Base-by-base conservation (phyloP, 2,329 filamentous ascomycete genomes). In the Elsinoe australis region DNA sequence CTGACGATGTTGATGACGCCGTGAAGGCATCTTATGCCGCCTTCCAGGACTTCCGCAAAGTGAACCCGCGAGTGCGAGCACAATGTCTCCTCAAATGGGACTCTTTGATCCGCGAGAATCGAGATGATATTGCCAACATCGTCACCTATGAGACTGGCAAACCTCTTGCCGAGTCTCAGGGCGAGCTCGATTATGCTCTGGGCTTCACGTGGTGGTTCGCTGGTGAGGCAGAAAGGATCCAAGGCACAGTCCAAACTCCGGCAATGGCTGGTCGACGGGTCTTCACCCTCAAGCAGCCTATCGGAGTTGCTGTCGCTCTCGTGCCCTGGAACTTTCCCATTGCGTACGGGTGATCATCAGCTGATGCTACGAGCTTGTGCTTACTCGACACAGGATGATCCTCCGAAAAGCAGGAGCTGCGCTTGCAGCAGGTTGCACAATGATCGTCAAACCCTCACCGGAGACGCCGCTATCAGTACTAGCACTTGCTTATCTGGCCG, bases 321-420 rank as follows among this genome's bases (percentile, higher is more conserved):
- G 81, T 85, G 1, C 82, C 83, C 3, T 86, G 82, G 82, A 84
- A 86, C 57, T 85, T 84, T 39, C 80, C 80, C 0, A 71, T 83
- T 44, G 80, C 79, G 24, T 71, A 35, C 59, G 64, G 61, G 8
- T 34, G 5, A 6, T 19, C 4, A 4, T 2, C 6, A 2, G 15
- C 12, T 12, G 3, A 10, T n/a, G 18, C 8, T 18, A 18, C 12
- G 7, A n/a, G 7, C 15, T 28, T 15, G n/a, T 22, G 6, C 34
- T 48, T 18, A 34, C 33, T 8, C 17, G 1, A 9, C 54, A 56
- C 28, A 53, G 50, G 12, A 73, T 86, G 78, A 73, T 85, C 5
- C 62, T 85, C 46, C 71, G 83, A 24, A 87, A 86, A 60, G 80
- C 75, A 2, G 73, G 76, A 39, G 79, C 82, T 5, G 82, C 82